These are phyloP conservation scores for Pseudocercospora fuligena DNA, from an alignment of 2,329 filamentous ascomycete species.

Conservation along the genomic window DNA sequence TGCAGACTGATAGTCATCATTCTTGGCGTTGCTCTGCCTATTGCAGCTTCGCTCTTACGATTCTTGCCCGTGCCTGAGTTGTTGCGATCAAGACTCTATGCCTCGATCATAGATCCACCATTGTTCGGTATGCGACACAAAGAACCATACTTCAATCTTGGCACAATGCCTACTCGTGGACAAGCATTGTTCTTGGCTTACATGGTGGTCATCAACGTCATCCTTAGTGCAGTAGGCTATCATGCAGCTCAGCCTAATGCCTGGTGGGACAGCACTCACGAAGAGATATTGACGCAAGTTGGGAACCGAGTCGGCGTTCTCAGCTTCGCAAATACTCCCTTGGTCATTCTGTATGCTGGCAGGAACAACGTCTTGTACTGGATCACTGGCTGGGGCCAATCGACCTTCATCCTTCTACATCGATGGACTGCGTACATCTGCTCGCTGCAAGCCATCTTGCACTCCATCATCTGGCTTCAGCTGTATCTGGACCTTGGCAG, in stretches of 20 bases:
- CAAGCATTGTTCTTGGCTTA: slow-evolving; percentile 33
- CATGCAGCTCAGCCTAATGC: slow-evolving; percentile 32
- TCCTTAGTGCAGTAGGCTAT: slow-evolving; percentile 34
- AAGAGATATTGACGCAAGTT: background rate
- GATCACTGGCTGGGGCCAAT: slow-evolving; percentile 55
- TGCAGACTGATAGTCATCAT: slow-evolving; percentile 17
- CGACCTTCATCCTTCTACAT: slow-evolving; percentile 55
- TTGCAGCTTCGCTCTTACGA: slow-evolving; percentile 17
- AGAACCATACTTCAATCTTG: slow-evolving; percentile 7
- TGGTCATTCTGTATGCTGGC: slow-evolving; percentile 51
- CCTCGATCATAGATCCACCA: slow-evolving; percentile 15
- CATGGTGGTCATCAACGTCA: slow-evolving; percentile 37
- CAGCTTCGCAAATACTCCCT: slow-evolving; percentile 47
- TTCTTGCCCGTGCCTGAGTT: slow-evolving; percentile 13
- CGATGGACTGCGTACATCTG: slow-evolving; percentile 54
- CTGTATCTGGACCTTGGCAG: slow-evolving; percentile 26
- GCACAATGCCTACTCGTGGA: slow-evolving; percentile 30
- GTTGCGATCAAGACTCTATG: slow-evolving; percentile 15
- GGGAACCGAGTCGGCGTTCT: slow-evolving; percentile 49
- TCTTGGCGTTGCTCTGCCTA: slow-evolving; percentile 21
- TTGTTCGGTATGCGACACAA: background rate
- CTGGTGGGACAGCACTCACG: slow-evolving; percentile 26
- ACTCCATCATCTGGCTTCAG: slow-evolving; percentile 50
- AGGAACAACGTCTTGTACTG: slow-evolving; percentile 56
- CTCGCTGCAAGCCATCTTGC: slow-evolving; percentile 52